Evolutionary conservation across 257 asterid genomes (phyloP), one percentile per base, ranked within the genome.

Genomic region (Ilex asprella): DNA sequence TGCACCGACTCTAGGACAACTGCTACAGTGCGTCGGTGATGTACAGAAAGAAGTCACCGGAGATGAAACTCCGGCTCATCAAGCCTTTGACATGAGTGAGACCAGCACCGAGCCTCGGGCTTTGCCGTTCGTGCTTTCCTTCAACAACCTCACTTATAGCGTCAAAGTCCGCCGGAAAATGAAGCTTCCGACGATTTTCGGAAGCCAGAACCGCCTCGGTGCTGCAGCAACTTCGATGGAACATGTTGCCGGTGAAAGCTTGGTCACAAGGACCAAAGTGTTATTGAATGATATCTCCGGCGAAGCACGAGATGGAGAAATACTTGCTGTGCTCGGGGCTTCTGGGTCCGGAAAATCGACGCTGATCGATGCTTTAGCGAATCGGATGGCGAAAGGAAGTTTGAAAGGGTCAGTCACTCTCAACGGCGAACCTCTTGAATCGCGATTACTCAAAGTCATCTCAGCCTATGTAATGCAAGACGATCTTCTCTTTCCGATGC

Each of bases 31-130:
- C 9, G 84, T 75, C 3, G 84, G 79, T 0, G 77, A 72, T 31
- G 77, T 47, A 0, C 54, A 68, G 32, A 87, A 80, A 69, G 93
- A 85, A 16, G 84, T 43, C 31, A 63, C 85, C 14, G 96, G 95
- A 0, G 96, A 87, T 13, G 91, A 87, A 31, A 82, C 97, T 1
- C 96, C 97, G 56, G 83, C 60, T 16, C 95, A 87, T 44, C 95
- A 77, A 8, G 87, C 73, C n/a, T 85, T 91, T 2, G 93, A 84
- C 14, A 56, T 86, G 12, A 65, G 67, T 41, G 86, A 74, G 31
- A 53, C 64, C 3, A 49, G 73, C 39, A 54, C 70, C 65, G 79
- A 73, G 21, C 76, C 80, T 0, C 79, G 79, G 0, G 62, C 89
- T 0, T 67, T 89, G 31, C 94, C 91, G 0, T 86, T 86, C 43